Evolutionary conservation across 345 rosid species (phyloP), one percentile per base, ranked within the genome.

Genomic region (Gossypium turneri): DNA sequence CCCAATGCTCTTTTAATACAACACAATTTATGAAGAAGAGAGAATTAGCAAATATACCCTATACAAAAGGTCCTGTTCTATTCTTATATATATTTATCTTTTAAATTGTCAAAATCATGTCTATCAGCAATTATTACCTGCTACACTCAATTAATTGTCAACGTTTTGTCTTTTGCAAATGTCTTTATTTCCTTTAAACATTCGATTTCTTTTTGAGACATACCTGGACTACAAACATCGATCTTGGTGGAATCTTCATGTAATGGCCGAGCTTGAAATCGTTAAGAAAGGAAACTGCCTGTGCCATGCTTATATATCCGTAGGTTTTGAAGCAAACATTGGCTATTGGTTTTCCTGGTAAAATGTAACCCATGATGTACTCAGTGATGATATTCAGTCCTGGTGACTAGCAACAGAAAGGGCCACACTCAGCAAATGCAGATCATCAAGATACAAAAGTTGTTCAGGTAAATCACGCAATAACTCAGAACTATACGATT

Each of bases 251-350:
- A 70, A 88, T 78, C 68, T 85, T 88, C 88, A 85, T 88, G 87
- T 85, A 88, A 70, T 88, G 89, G 8, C 89, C 89, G 45, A 88
- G 81, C 83, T 88, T 85, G 80, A 88, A 88, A 79, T 88, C 89
- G 77, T 78, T 85, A 2, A 85, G 89, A 73, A 88, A 84, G 38
- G 87, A 81, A 3, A 87, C 72, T 3, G 91, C 91, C 72, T 87
- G 91, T 52, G 84, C 15, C 91, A 85, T 88, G 65, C 89, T 85
- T 78, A 85, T 85, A 72, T 85, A 84, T 16, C 86, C 89, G 9
- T 84, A 85, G 2, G 90, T 79, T 58, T 87, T 86, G 86, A 90
- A 88, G 72, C 81, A 74, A 13, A 89, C 89, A 71, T 87, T 89
- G 47, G 89, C 89, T 60, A 85, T 84, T 45, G 93, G 93, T 77